Conservation (phyloP, 2,329 filamentous ascomycete species). For the Epichloe coenophiala region DNA sequence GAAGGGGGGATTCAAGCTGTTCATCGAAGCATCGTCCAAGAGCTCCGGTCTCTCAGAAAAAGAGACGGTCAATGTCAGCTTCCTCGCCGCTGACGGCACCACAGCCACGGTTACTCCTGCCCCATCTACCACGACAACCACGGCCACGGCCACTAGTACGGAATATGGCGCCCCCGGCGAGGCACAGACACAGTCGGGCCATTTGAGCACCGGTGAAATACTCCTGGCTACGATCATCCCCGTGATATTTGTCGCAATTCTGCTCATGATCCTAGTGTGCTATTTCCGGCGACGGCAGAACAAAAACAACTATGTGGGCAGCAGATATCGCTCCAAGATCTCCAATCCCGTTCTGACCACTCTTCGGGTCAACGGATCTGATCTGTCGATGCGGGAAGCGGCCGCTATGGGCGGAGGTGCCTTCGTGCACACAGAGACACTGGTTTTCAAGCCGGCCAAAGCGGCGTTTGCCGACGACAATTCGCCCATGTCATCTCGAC, state of each 20-base stretch:
- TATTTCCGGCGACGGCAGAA: slow-evolving; percentile 19
- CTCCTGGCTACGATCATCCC: slow-evolving; percentile 32
- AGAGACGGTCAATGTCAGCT: slow-evolving; percentile 22
- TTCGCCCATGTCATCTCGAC: slow-evolving; percentile 12
- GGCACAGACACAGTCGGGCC: slow-evolving; percentile 8
- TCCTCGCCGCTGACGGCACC: slow-evolving; percentile 17
- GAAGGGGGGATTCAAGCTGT: slow-evolving; percentile 18
- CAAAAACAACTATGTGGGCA: slow-evolving; percentile 15
- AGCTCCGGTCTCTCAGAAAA: slow-evolving; percentile 22
- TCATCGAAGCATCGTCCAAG: slow-evolving; percentile 21
- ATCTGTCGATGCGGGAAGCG: slow-evolving; percentile 11
- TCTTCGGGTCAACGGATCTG: slow-evolving; percentile 15
- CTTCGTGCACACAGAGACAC: slow-evolving; percentile 6
- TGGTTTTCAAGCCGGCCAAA: slow-evolving; percentile 9
- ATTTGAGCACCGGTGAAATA: slow-evolving; percentile 20
- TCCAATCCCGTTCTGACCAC: slow-evolving; percentile 18
- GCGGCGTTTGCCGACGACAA: slow-evolving; percentile 12
- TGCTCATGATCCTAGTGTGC: slow-evolving; percentile 21
- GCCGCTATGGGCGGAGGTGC: slow-evolving; percentile 7
- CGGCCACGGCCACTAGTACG: slow-evolving; percentile 12
- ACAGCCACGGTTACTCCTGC: slow-evolving; percentile 12
- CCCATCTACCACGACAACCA: slow-evolving; percentile 11
- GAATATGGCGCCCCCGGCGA: slow-evolving; percentile 8
- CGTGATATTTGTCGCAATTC: slow-evolving; percentile 21
- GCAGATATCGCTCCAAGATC: slow-evolving; percentile 19